Conservation (phyloP, 805 yeast species). For the Suhomyces canberraensis region DNA sequence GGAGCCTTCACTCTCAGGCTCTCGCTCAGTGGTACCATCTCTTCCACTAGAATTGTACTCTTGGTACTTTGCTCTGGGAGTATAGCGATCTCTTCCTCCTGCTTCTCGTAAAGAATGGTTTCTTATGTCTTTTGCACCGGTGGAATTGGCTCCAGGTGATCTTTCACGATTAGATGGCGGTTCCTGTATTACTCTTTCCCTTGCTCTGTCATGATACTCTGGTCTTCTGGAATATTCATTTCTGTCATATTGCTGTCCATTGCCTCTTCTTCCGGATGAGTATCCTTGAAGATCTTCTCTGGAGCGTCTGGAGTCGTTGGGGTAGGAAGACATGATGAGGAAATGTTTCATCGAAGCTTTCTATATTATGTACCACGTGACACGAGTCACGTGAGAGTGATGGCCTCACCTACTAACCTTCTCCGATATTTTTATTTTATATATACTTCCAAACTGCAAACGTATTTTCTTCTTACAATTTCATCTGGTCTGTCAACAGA, state of each 20-base stretch:
- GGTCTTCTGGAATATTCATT: constrained; percentile 1
- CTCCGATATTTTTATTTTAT: constrained; percentile 4
- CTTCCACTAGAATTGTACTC: constrained; percentile 1
- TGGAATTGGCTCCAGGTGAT: background rate
- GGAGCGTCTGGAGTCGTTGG: background rate
- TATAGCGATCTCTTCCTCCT: constrained; percentile 7
- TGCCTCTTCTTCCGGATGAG: constrained; percentile 6
- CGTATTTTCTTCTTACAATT: too few relatives aligned
- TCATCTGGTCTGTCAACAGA: too few relatives aligned
- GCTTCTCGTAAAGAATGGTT: constrained; percentile 1
- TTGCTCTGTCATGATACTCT: constrained; percentile 6
- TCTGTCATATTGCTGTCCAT: background rate
- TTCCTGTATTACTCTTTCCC: constrained; percentile 5
- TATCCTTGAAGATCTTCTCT: constrained; percentile 5
- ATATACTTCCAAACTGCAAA: too few relatives aligned
- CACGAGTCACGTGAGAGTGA: background rate
- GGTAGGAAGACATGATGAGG: background rate
- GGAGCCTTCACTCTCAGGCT: too few relatives aligned
- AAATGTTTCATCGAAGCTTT: background rate
- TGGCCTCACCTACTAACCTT: too few relatives aligned
- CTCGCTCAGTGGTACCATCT: too few relatives aligned
- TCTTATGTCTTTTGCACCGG: background rate
- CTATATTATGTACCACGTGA: background rate
- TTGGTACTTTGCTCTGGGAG: constrained; percentile 4
- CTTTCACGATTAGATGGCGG: background rate